Percentiles rank a stretch among this genome's conserved stretches.
These are phyloP conservation scores for Dictyostelium purpureum DNA, from an alignment of 78 protist species.

Conservation along the genomic window DNA sequence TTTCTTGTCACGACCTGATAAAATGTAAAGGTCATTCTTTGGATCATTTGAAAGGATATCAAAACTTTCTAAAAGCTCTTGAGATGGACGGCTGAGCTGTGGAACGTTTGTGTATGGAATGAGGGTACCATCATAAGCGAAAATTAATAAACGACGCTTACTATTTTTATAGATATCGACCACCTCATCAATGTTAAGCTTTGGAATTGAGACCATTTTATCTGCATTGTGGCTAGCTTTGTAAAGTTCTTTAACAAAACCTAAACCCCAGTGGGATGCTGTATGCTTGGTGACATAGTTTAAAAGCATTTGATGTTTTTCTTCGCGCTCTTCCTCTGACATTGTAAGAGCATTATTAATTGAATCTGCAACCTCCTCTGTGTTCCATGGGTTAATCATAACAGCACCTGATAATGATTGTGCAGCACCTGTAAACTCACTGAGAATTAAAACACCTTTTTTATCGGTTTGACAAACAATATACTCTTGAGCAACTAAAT, in stretches of 20 bases:
- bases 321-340: conserved; percentile 73
- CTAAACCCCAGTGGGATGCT: conserved; percentile 82
- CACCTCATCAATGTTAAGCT: conserved; percentile 4
- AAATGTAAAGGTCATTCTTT: conserved; percentile 14
- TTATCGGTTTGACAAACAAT: conserved; percentile 88
- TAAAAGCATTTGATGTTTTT: conserved; percentile 72
- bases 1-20: conserved; percentile 62
- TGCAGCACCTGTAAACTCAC: conserved; percentile 80
- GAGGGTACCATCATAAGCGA: conserved; percentile 69
- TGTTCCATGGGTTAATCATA: conserved; percentile 89
- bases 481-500: conserved; percentile 91
- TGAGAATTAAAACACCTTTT: conserved; percentile 76
- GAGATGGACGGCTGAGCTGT: conserved; percentile 23
- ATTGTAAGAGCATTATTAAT: conserved; percentile 64
- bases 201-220: conserved; percentile 21
- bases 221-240: conserved; percentile 39
- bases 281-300: conserved; percentile 83
- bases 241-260: conserved; percentile 61
- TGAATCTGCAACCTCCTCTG: conserved; percentile 82
- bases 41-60: conserved; percentile 19
- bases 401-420: conserved; percentile 73
- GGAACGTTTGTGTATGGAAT: conserved; percentile 53
- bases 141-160: conserved; percentile 25
- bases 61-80: conserved; percentile 24
- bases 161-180: conserved; percentile 10